Evolutionary conservation across 2,329 filamentous ascomycete genomes (phyloP).

Genomic region (Fusarium tricinctum): DNA sequence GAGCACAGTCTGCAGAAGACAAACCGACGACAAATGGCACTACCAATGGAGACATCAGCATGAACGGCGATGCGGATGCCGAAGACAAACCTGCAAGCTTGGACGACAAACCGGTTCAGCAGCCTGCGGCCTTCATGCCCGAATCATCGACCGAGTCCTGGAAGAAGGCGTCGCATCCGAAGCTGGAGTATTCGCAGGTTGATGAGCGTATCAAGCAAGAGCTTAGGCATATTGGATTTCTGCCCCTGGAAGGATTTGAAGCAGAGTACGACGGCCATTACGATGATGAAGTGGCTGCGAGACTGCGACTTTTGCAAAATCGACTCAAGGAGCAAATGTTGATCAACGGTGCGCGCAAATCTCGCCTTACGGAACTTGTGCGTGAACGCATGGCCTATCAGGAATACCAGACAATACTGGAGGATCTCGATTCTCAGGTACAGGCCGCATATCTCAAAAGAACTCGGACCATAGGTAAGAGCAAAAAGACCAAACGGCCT

Average conservation of each 20-base stretch:
- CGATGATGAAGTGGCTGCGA: conserved; percentile 94
- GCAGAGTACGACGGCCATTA: conserved; percentile 90
- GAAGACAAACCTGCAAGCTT: conserved; percentile 53
- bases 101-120: conserved; percentile 60
- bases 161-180: conserved; percentile 81
- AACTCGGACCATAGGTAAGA: conserved; percentile 93
- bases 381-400: conserved; percentile 95
- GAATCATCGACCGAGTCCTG: conserved; percentile 82
- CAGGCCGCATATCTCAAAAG: conserved; percentile 96
- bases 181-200: conserved; percentile 86
- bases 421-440: conserved; percentile 95
- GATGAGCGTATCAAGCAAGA: conserved; percentile 94
- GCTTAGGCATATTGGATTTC: conserved; percentile 88
- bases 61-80: conserved; percentile 64
- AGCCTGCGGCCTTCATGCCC: conserved; percentile 83
- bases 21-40: conserved; percentile 67
- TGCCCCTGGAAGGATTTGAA: conserved; percentile 73
- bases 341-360: conserved; percentile 90
- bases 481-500: conserved; percentile 87
- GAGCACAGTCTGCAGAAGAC: conserved; percentile 68
- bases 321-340: conserved; percentile 87
- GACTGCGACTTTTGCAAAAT: conserved; percentile 85
- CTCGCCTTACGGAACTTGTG: conserved; percentile 86
- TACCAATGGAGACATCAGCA: conserved; percentile 67
- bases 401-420: conserved; percentile 95